Base-by-base conservation (phyloP, 768 basidiomycete species). In the Boletus reticuloceps region DNA sequence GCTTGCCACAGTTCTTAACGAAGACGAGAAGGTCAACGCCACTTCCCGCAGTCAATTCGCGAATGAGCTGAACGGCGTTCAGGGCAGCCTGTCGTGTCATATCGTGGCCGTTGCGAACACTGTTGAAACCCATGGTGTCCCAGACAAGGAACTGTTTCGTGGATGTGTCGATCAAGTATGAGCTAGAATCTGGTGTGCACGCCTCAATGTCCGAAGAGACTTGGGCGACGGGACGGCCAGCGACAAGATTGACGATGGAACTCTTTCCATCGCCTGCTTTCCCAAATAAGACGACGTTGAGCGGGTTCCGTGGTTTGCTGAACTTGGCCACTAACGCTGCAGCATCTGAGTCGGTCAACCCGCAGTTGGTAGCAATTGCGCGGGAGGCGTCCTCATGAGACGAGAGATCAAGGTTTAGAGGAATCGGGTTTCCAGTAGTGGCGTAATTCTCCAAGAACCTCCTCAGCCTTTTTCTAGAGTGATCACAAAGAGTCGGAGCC, bases 221-320 rank as follows among this genome's bases (percentile, higher is more conserved):
- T 9, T 11, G 1, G 11, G 52, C 42, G 5, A 25, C 38, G 4
- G 7, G 12, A 19, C 7, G 0, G 7, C 38, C 44, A 13, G 19
- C 37, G 0, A 53, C 5, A 12, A 53, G 44, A n/a, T 75, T 34
- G 19, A 46, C 9, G 19, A 46, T n/a, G 12, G 45, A 34, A 12
- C 31, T 34, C 19, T 34, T 46, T 4, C 65, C 68, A 3, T 16
- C 36, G 5, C 44, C 51, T 9, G 45, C 11, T 48, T 74, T 69
- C 1, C 74, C 74, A 43, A 75, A 75, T 12, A 76, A 27, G 20
- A 75, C 56, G 20, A 72, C 49, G 42, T 73, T 74, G 47, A 41
- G 17, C 6, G 31, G 31, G 48, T 48, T 52, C 14, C 19, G 27
- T 10, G 39, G 39, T n/a, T 14, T 46, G 36, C 6, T 32, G 37